phyloP scores from a whole-genome alignment of 1,284 basidiomycete species.

The Ustanciosporium gigantosporum region DNA sequence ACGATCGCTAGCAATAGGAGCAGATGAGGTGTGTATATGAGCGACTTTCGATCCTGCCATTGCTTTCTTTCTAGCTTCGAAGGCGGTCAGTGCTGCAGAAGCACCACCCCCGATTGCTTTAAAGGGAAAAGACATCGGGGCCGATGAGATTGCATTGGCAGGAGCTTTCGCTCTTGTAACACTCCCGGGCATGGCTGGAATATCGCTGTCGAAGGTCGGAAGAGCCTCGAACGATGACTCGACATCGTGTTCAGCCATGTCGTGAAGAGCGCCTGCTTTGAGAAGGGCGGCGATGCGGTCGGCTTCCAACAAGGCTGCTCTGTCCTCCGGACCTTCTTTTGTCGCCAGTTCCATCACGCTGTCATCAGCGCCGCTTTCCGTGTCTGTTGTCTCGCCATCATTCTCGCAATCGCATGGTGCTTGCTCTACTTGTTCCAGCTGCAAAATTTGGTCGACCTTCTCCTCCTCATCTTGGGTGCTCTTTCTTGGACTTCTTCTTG shows the following conservation, averaged over 20 bases:
- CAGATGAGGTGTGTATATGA: not conserved
- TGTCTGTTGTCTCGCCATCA: too few species aligned
- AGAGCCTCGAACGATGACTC: not conserved
- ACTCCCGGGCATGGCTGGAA: too few species aligned
- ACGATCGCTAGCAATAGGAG: not conserved
- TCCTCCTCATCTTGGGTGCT: too few species aligned
- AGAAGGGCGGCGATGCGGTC: constrained; percentile 10
- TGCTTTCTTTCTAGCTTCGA: constrained; percentile 16
- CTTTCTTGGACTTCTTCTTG: too few species aligned
- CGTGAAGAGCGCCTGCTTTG: constrained; percentile 1
- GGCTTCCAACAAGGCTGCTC: constrained; percentile 7
- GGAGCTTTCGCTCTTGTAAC: too few species aligned
- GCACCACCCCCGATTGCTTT: constrained; percentile 1
- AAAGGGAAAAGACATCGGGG: not conserved
- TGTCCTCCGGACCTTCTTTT: constrained; percentile 5
- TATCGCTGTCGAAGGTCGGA: too few species aligned
- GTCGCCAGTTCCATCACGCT: too few species aligned
- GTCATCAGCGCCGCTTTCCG: too few species aligned
- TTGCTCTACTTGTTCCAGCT: too few species aligned
- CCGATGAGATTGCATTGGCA: too few species aligned
- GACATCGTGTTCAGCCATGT: not conserved
- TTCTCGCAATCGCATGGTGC: too few species aligned
- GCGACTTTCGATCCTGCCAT: not conserved
- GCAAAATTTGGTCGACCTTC: too few species aligned
- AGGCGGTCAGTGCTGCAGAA: constrained; percentile 23